Conservation (phyloP, 257 asterid genomes). For the Primulina eburnea region DNA sequence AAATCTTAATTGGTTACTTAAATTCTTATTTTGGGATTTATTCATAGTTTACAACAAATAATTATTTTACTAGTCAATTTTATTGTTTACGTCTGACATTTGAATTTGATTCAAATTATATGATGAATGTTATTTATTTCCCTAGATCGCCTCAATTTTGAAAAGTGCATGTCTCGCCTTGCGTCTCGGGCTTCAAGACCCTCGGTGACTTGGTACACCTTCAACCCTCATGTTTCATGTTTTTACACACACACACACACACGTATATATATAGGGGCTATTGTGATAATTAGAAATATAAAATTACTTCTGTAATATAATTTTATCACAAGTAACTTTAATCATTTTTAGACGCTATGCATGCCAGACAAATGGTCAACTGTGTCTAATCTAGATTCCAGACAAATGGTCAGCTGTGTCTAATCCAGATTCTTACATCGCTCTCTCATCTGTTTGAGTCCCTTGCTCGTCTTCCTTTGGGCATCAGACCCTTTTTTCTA, state of each 20-base stretch:
- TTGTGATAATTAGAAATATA: no score
- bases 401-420: no score
- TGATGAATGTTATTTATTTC: background rate
- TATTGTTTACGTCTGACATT: background rate
- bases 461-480: background rate
- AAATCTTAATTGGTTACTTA: background rate
- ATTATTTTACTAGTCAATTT: background rate
- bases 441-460: background rate
- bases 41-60: no score
- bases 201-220: background rate
- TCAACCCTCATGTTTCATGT: background rate
- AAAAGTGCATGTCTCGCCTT: background rate
- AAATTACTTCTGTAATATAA: no score
- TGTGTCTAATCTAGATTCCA: background rate
- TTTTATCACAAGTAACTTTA: no score
- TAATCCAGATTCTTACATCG: background rate
- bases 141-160: background rate
- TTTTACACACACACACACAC: no score
- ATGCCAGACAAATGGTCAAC: background rate
- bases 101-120: background rate
- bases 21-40: background rate
- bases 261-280: no score
- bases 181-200: background rate
- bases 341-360: background rate
- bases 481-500: background rate